phyloP scores from a whole-genome alignment of 2,329 filamentous ascomycete genomes.

The Hirsutella rhossiliensis region DNA sequence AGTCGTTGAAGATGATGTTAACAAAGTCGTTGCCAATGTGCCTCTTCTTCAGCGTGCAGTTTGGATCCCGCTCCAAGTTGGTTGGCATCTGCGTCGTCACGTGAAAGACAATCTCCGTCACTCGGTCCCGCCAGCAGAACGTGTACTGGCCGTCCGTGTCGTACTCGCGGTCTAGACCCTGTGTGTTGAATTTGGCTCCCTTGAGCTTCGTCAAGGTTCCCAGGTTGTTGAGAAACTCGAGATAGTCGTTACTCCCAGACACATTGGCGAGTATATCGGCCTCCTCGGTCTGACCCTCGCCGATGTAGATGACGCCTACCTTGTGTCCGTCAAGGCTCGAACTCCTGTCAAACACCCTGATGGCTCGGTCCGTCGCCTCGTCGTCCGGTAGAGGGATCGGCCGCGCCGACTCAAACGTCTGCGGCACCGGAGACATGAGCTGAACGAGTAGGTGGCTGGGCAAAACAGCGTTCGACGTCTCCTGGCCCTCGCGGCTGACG shows the following conservation, averaged over 20 bases:
- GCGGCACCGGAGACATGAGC: constrained; percentile 50
- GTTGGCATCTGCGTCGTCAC: constrained; percentile 97
- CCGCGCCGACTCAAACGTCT: constrained; percentile 45
- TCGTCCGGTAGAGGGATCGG: constrained; percentile 65
- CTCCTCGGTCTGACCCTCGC: constrained; percentile 73
- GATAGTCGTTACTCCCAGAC: constrained; percentile 77
- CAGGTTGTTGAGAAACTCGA: constrained; percentile 69
- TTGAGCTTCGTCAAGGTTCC: constrained; percentile 73
- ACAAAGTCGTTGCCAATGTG: constrained; percentile 98
- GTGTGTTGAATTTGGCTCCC: constrained; percentile 80
- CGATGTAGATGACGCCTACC: constrained; percentile 88
- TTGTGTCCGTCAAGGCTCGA: constrained; percentile 92
- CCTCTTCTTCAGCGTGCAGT: constrained; percentile 74
- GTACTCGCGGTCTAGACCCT: constrained; percentile 70
- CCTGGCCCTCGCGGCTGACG: constrained; percentile 35
- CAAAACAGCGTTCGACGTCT: constrained; percentile 48
- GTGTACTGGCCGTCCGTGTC: constrained; percentile 78
- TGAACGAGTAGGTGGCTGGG: constrained; percentile 64
- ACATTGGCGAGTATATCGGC: constrained; percentile 78
- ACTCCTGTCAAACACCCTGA: constrained; percentile 73
- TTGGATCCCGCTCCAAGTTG: constrained; percentile 60
- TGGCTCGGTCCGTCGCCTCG: constrained; percentile 59
- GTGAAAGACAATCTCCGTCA: constrained; percentile 92
- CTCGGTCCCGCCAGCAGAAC: constrained; percentile 87
- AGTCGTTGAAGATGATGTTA: constrained; percentile 97